These are phyloP conservation scores for Neurospora cerealis DNA, from an alignment of 495 filamentous ascomycete species.

Conservation along the genomic window DNA sequence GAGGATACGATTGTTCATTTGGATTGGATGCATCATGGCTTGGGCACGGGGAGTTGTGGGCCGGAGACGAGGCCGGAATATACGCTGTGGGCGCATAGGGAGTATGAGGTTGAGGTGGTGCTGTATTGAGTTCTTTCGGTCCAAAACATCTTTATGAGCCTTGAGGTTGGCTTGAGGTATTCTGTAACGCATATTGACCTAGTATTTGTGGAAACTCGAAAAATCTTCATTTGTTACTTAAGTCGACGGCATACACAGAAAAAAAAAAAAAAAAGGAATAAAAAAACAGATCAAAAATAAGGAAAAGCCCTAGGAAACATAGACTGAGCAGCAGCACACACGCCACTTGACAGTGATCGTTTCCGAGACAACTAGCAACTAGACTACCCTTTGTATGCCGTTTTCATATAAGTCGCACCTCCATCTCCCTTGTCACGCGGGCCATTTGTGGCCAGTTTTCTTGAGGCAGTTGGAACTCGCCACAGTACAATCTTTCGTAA, in stretches of 20 bases:
- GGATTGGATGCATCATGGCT: constrained; percentile 48
- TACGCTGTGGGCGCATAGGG: constrained; percentile 30
- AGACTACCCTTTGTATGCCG: not conserved
- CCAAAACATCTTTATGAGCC: not conserved
- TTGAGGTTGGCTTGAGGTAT: not conserved
- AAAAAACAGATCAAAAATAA: not conserved
- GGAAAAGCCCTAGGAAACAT: not conserved
- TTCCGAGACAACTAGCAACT: not conserved
- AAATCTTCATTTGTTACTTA: too few relatives aligned
- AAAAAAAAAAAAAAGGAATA: not conserved
- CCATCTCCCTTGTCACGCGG: not conserved
- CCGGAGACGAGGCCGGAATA: constrained; percentile 42
- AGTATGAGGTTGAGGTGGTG: constrained; percentile 39
- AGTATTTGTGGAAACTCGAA: not conserved
- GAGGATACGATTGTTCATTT: constrained; percentile 47
- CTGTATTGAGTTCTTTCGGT: constrained; percentile 19
- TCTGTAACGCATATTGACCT: not conserved
- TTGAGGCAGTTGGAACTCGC: fast-evolving
- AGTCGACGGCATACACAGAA: fast-evolving
- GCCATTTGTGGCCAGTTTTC: not conserved
- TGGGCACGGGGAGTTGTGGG: constrained; percentile 44
- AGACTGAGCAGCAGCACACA: not conserved
- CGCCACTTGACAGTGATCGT: not conserved
- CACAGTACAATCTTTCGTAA: not conserved
- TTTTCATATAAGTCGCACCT: not conserved